A percentile compares a stretch with the other conserved stretches of the same genome.
phyloP scores from a whole-genome alignment of 2,329 filamentous ascomycete species.

The Arthrobotrys musiformis region DNA sequence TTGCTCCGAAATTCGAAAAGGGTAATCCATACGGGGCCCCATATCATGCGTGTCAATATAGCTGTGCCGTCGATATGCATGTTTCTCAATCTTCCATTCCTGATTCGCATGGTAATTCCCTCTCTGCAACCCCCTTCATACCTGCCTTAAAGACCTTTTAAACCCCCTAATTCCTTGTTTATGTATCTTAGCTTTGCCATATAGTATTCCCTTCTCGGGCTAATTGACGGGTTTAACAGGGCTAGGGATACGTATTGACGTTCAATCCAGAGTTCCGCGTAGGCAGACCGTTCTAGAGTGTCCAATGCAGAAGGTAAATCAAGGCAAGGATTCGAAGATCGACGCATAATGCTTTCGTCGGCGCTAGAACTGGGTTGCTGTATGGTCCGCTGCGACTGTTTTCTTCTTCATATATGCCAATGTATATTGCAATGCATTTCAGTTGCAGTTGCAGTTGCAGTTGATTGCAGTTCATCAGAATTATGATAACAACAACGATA shows the following conservation, averaged over 20 bases:
- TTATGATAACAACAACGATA: too few species aligned
- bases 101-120: conserved; percentile 2
- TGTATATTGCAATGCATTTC: background rate
- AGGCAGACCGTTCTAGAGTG: too few species aligned
- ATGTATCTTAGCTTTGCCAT: too few species aligned
- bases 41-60: conserved; percentile 22
- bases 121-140: background rate
- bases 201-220: background rate
- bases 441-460: too few species aligned
- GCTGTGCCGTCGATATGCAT: conserved; percentile 22
- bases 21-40: too few species aligned
- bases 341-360: background rate
- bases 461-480: too few species aligned
- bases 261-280: too few species aligned
- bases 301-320: too few species aligned
- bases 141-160: background rate
- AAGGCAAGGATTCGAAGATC: too few species aligned
- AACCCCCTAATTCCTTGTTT: too few species aligned
- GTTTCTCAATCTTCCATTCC: background rate
- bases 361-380: background rate
- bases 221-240: background rate
- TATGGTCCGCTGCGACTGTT: background rate
- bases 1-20: background rate
- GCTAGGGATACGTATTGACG: too few species aligned
- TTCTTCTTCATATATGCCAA: background rate